Evolutionary conservation across 2,329 filamentous ascomycete species (phyloP).

Genomic region (Fusarium avenaceum): DNA sequence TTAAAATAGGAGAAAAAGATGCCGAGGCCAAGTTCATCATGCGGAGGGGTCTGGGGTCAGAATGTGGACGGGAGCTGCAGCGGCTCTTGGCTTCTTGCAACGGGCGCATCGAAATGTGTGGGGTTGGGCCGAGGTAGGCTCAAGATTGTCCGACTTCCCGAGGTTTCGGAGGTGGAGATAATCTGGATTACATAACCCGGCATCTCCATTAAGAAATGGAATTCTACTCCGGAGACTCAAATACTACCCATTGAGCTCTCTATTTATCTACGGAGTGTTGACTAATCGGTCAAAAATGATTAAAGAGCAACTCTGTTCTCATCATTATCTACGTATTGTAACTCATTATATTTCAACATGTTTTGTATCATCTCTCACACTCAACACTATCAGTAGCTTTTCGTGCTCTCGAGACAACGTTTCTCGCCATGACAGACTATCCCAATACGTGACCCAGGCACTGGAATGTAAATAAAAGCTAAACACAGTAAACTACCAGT

Average conservation of each 20-base stretch:
- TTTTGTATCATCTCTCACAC: too few species aligned
- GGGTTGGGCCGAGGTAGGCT: slow-evolving; percentile 52
- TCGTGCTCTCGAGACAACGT: not conserved
- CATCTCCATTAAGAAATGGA: not conserved
- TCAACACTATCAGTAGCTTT: not conserved
- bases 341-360: not conserved
- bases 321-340: not conserved
- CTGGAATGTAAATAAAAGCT: slow-evolving; percentile 36
- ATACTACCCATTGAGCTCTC: too few species aligned
- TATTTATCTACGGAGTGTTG: too few species aligned
- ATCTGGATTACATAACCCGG: slow-evolving; percentile 1
- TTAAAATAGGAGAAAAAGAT: slow-evolving; percentile 38
- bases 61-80: slow-evolving; percentile 35
- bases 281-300: too few species aligned
- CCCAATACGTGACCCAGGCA: not conserved
- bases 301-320: not conserved
- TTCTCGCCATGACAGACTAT: not conserved
- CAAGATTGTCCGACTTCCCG: slow-evolving; percentile 37
- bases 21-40: slow-evolving; percentile 41
- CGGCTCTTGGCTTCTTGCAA: slow-evolving; percentile 45
- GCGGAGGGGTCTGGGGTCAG: slow-evolving; percentile 37
- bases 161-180: slow-evolving; percentile 22
- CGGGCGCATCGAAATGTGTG: slow-evolving; percentile 39
- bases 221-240: not conserved
- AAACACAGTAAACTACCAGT: not conserved